A percentile compares a stretch with the other conserved stretches of the same genome.
Conservation (phyloP, 164 flowering plant genomes). For the Stephania japonica region DNA sequence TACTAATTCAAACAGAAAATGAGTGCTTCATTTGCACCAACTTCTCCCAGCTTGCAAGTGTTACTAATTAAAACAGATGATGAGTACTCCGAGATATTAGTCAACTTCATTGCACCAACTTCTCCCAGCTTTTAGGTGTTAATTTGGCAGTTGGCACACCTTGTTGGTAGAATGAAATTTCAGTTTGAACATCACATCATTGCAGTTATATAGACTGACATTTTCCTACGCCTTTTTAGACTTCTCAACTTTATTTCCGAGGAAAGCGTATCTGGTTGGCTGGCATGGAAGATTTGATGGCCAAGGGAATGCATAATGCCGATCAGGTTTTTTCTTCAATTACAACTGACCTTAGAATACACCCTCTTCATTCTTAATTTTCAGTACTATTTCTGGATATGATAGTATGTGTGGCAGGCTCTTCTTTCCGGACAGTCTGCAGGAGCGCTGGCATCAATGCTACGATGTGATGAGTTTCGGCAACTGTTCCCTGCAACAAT, state of each 20-base stretch:
- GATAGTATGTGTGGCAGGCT: constrained; percentile 40
- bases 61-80: too few species aligned
- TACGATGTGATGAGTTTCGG: constrained; percentile 83
- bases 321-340: constrained; percentile 43
- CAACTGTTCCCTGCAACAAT: constrained; percentile 48
- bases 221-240: constrained; percentile 33
- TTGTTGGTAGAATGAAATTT: too few species aligned
- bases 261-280: constrained; percentile 84
- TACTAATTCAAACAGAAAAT: too few species aligned
- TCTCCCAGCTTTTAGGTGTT: too few species aligned
- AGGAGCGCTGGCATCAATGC: constrained; percentile 83
- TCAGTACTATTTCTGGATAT: background rate
- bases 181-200: too few species aligned
- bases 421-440: constrained; percentile 99
- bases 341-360: background rate
- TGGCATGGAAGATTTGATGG: constrained; percentile 78
- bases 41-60: too few species aligned
- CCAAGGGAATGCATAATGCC: constrained; percentile 75
- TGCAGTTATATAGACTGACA: background rate
- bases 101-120: too few species aligned
- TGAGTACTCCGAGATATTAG: too few species aligned
- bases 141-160: too few species aligned
- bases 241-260: constrained; percentile 47
- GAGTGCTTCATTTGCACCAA: too few species aligned
- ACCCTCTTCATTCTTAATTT: background rate